Evolutionary conservation across 805 yeast genomes (phyloP).

Genomic region (Babjeviella inositovora): DNA sequence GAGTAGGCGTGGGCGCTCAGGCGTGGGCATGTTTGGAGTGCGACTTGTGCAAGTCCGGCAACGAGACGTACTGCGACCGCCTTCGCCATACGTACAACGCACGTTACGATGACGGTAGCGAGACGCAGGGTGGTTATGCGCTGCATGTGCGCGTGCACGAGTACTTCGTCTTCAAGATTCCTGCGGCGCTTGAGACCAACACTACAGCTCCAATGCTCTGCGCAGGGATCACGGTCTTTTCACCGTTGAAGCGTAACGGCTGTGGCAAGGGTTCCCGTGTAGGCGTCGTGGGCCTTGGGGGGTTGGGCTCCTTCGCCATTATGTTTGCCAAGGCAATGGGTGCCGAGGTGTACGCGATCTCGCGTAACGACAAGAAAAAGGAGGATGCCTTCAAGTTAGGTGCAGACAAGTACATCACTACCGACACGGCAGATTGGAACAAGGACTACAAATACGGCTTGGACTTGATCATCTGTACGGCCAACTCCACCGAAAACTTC

Average conservation of each 20-base stretch:
- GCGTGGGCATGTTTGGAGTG: slow-evolving; percentile 11
- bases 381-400: slow-evolving; percentile 15
- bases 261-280: slow-evolving; percentile 7
- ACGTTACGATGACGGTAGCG: too few species aligned
- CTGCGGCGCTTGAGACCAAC: slow-evolving; percentile 27
- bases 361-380: slow-evolving; percentile 11
- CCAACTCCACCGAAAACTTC: slow-evolving; percentile 30
- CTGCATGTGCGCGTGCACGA: slow-evolving; percentile 49
- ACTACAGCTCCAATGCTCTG: slow-evolving; percentile 7
- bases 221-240: slow-evolving; percentile 8
- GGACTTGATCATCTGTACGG: slow-evolving; percentile 37
- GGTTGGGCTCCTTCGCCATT: slow-evolving; percentile 11
- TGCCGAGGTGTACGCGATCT: slow-evolving; percentile 9
- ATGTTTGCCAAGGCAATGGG: slow-evolving; percentile 11
- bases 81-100: too few species aligned
- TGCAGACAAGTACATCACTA: slow-evolving; percentile 6
- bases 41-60: slow-evolving; percentile 10
- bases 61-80: slow-evolving; percentile 37
- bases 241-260: slow-evolving; percentile 7
- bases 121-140: slow-evolving; percentile 63
- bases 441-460: slow-evolving; percentile 12
- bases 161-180: slow-evolving; percentile 47
- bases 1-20: slow-evolving; percentile 21
- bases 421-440: slow-evolving; percentile 14
- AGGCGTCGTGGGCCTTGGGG: slow-evolving; percentile 11